Percentiles rank a stretch among this genome's conserved stretches.
phyloP scores from a whole-genome alignment of 768 basidiomycete species.

The Amanita jacksonii region DNA sequence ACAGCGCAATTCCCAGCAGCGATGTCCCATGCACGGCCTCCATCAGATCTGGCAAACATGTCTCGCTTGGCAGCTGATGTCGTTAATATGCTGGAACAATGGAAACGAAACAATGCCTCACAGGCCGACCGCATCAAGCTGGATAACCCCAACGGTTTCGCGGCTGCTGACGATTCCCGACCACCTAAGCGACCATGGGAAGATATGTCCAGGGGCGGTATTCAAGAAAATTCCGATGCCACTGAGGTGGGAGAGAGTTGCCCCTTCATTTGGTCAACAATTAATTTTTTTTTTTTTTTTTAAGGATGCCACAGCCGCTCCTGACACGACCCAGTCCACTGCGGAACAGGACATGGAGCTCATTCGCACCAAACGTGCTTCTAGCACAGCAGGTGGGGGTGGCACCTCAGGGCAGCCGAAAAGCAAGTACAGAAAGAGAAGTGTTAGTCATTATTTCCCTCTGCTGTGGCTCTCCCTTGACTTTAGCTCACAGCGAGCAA shows the following conservation, averaged over 20 bases:
- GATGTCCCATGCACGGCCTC: constrained; percentile 41
- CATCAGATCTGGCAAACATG: constrained; percentile 61
- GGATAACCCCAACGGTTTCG: constrained; percentile 16
- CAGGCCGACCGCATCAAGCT: constrained; percentile 27
- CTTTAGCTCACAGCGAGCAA: constrained; percentile 50
- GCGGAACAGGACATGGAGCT: constrained; percentile 83
- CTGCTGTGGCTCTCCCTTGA: constrained; percentile 8
- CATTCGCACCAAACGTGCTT: constrained; percentile 75
- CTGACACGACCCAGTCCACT: constrained; percentile 40
- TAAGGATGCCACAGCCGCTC: too few relatives aligned
- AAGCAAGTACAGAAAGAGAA: constrained; percentile 78
- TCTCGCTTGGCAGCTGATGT: constrained; percentile 54
- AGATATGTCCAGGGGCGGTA: constrained; percentile 47
- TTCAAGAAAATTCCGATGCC: constrained; percentile 17
- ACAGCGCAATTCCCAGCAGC: constrained; percentile 36
- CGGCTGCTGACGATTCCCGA: constrained; percentile 40
- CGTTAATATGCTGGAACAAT: constrained; percentile 56
- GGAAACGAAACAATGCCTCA: constrained; percentile 34
- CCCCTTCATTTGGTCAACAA: too few relatives aligned
- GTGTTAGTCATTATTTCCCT: constrained; percentile 42
- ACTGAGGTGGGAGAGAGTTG: constrained; percentile 32
- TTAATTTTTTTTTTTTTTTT: too few relatives aligned
- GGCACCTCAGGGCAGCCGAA: constrained; percentile 48
- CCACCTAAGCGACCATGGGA: constrained; percentile 78
- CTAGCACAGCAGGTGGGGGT: constrained; percentile 48